Conservation (phyloP, 352 stramenopile species). For the Phytophthora pluvialis region DNA sequence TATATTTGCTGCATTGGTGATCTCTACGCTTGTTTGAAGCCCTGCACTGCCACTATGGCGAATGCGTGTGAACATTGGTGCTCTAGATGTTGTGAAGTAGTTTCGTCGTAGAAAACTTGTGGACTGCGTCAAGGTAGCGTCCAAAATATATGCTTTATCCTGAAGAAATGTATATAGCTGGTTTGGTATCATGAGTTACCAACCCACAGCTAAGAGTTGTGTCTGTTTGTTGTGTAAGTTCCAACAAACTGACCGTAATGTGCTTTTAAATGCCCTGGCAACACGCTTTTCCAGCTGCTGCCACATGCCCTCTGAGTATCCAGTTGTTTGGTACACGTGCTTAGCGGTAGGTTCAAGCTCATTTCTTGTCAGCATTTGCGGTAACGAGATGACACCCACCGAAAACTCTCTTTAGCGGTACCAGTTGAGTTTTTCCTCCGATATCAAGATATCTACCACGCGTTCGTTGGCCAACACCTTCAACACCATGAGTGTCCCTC, state of each 20-base stretch:
- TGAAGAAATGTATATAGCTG: too few relatives aligned
- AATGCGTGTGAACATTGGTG: background rate
- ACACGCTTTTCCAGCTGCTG: too few relatives aligned
- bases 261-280: too few relatives aligned
- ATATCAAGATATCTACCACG: constrained; percentile 5
- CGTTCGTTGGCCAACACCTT: background rate
- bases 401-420: background rate
- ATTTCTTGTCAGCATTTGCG: background rate
- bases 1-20: background rate
- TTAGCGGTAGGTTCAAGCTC: constrained; percentile 1
- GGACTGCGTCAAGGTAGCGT: background rate
- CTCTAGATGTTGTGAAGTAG: background rate
- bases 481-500: constrained; percentile 8
- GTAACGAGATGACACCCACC: background rate
- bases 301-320: background rate
- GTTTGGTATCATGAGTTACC: too few relatives aligned
- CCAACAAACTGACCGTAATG: too few relatives aligned
- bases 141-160: too few relatives aligned
- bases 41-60: background rate
- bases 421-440: constrained; percentile 22
- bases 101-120: background rate
- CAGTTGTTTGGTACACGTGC: constrained; percentile 8
- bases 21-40: background rate
- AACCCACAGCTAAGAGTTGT: too few relatives aligned
- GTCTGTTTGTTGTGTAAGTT: too few relatives aligned